Percentiles rank a stretch among this genome's conserved stretches.
These are phyloP conservation scores for Psilocybe cyanescens DNA, from an alignment of 768 basidiomycete genomes.

Conservation along the genomic window DNA sequence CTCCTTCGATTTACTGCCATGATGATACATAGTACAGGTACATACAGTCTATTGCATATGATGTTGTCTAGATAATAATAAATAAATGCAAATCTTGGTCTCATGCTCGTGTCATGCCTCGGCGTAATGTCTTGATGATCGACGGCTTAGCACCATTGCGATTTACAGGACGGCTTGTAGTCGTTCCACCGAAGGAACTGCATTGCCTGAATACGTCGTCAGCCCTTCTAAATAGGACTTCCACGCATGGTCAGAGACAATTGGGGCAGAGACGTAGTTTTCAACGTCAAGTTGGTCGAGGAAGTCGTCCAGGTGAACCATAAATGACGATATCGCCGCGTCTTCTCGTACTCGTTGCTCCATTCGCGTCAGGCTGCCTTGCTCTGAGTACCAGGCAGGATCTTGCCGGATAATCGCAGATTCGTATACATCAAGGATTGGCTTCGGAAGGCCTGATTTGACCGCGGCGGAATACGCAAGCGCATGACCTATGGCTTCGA, in stretches of 20 bases:
- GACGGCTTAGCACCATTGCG: background rate
- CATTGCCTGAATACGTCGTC: constrained; percentile 46
- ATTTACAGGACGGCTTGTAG: constrained; percentile 48
- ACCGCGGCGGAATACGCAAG: constrained; percentile 60
- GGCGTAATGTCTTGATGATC: constrained; percentile 1
- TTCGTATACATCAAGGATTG: constrained; percentile 61
- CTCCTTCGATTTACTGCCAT: background rate
- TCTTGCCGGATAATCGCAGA: constrained; percentile 55
- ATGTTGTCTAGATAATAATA: constrained; percentile 1
- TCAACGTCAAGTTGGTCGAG: constrained; percentile 50
- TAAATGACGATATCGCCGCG: constrained; percentile 43
- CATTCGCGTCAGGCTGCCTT: constrained; percentile 49
- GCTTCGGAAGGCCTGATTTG: constrained; percentile 43
- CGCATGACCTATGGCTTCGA: constrained; percentile 69
- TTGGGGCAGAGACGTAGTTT: constrained; percentile 55
- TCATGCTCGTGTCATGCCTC: constrained; percentile 6
- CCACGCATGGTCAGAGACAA: constrained; percentile 55
- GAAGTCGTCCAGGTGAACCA: constrained; percentile 44
- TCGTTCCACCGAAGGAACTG: constrained; percentile 37
- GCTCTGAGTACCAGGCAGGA: constrained; percentile 63
- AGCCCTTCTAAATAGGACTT: constrained; percentile 45
- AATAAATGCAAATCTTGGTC: background rate
- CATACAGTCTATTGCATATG: constrained; percentile 3
- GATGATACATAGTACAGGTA: background rate
- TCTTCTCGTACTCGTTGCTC: constrained; percentile 53